Percentiles rank a stretch among this genome's conserved stretches.
These are phyloP conservation scores for Globisporangium uncinulatum DNA, from an alignment of 352 stramenopile species.

Conservation along the genomic window DNA sequence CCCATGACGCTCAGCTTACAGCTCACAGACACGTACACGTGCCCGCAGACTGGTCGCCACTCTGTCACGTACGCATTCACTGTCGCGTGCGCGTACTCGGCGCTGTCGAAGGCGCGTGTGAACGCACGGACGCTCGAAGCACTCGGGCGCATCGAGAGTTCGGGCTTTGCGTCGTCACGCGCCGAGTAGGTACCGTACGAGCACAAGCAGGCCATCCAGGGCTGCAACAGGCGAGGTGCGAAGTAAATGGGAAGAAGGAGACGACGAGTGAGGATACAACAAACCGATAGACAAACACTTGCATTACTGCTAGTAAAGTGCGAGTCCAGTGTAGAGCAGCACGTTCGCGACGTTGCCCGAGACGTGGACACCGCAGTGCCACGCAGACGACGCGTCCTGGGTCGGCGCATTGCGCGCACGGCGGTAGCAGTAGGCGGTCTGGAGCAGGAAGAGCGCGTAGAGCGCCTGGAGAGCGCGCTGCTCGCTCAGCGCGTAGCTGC, in stretches of 20 bases:
- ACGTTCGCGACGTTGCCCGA: conserved; percentile 74
- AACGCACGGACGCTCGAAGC: conserved; percentile 34
- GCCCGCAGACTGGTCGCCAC: conserved; percentile 34
- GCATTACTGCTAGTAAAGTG: conserved; percentile 18
- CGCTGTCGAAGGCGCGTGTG: conserved; percentile 44
- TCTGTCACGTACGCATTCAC: conserved; percentile 59
- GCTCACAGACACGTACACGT: conserved; percentile 62
- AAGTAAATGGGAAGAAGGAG: not conserved
- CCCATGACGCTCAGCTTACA: conserved; percentile 27
- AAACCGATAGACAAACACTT: not conserved
- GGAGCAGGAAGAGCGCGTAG: conserved; percentile 61
- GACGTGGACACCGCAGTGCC: conserved; percentile 76
- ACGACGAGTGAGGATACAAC: not conserved
- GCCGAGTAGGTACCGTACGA: conserved; percentile 13
- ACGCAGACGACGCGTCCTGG: conserved; percentile 67
- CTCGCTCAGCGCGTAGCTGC: conserved; percentile 33
- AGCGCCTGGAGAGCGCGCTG: conserved; percentile 47
- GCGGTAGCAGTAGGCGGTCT: conserved; percentile 70
- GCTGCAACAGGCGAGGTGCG: no score
- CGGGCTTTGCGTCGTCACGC: conserved; percentile 49
- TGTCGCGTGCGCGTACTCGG: conserved; percentile 28
- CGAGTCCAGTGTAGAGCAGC: conserved; percentile 66
- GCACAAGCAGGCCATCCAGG: no score
- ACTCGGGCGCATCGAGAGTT: conserved; percentile 41
- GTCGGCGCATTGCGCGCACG: conserved; percentile 48